Conservation (phyloP, 2,329 filamentous ascomycete genomes). For the Colletotrichum sp. region DNA sequence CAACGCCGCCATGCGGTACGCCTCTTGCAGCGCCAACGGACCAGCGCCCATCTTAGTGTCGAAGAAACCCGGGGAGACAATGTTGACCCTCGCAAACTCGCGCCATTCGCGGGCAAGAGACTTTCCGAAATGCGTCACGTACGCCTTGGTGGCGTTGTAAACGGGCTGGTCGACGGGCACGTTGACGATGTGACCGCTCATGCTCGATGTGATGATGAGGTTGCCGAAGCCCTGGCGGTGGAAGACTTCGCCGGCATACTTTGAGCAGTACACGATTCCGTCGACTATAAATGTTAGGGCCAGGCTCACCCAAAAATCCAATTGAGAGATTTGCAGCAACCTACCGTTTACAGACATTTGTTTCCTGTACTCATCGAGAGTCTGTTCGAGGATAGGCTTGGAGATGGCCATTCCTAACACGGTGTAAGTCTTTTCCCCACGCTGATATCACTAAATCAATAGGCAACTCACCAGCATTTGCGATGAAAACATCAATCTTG, state of each 20-base stretch:
- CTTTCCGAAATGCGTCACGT: constrained; percentile 60
- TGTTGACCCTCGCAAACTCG: constrained; percentile 62
- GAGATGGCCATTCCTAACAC: constrained; percentile 51
- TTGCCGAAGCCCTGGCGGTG: constrained; percentile 48
- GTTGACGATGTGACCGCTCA: constrained; percentile 56
- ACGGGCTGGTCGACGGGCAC: constrained; percentile 46
- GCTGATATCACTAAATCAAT: accelerated
- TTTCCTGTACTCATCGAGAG: constrained; percentile 53
- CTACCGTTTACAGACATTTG: constrained; percentile 60
- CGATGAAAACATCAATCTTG: constrained; percentile 46
- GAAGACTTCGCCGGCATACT: constrained; percentile 48
- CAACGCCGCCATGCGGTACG: constrained; percentile 52
- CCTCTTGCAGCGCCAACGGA: constrained; percentile 47
- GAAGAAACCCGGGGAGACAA: constrained; percentile 59
- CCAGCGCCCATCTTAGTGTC: constrained; percentile 60
- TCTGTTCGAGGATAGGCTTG: constrained; percentile 60
- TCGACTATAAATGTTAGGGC: constrained; percentile 41
- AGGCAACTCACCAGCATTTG: constrained; percentile 41
- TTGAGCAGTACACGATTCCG: constrained; percentile 49
- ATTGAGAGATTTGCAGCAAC: neutral
- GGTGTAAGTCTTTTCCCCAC: accelerated
- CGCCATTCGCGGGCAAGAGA: constrained; percentile 61
- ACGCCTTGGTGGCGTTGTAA: constrained; percentile 63
- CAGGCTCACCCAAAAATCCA: neutral
- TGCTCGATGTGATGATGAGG: constrained; percentile 57